phyloP scores from a whole-genome alignment of 2,329 filamentous ascomycete species.

The Stagonosporopsis tanaceti region DNA sequence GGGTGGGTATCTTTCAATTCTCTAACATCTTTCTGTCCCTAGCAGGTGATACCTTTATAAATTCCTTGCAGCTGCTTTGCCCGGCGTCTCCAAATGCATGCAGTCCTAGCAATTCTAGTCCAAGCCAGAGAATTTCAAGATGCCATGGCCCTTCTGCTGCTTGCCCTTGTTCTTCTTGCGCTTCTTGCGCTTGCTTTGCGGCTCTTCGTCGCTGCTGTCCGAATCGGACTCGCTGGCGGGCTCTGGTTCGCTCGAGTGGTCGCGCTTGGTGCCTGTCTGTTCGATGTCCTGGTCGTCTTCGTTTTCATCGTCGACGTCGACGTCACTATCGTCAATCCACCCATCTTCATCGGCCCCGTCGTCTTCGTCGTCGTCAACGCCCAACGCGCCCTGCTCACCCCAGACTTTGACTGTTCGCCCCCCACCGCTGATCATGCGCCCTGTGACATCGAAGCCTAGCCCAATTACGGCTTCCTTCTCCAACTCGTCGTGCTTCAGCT shows the following conservation, averaged over 20 bases:
- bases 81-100: background rate
- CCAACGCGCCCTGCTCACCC: constrained; percentile 71
- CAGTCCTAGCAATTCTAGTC: constrained; percentile 21
- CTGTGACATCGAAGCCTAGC: constrained; percentile 82
- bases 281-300: constrained; percentile 50
- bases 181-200: constrained; percentile 54
- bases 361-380: constrained; percentile 60
- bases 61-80: too few species aligned
- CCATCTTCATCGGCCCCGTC: constrained; percentile 58
- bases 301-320: constrained; percentile 46
- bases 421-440: constrained; percentile 88
- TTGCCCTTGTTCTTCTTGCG: constrained; percentile 51
- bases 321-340: constrained; percentile 35
- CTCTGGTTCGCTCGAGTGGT: constrained; percentile 53
- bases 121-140: constrained; percentile 48
- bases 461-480: constrained; percentile 76
- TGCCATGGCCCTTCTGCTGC: constrained; percentile 43
- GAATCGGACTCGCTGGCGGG: constrained; percentile 55
- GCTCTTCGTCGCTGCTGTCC: constrained; percentile 55
- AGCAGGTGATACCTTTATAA: too few species aligned
- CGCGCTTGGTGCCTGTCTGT: constrained; percentile 42
- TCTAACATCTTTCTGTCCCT: background rate
- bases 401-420: constrained; percentile 89
- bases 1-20: background rate
- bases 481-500: constrained; percentile 80